These are phyloP conservation scores for Leptodermis oblonga DNA, from an alignment of 257 asterid genomes.

Conservation along the genomic window DNA sequence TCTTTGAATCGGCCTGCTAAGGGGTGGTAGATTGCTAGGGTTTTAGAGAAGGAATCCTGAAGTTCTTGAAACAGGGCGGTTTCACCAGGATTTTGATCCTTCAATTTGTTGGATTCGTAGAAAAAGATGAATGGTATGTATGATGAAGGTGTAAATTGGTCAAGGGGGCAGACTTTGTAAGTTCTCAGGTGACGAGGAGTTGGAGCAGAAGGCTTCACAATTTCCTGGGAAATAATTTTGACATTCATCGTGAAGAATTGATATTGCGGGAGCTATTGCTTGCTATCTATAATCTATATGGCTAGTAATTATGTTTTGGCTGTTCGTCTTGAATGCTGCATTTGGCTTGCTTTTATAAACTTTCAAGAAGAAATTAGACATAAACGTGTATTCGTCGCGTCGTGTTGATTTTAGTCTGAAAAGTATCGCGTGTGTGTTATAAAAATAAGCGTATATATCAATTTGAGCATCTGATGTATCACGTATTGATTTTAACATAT, in stretches of 20 bases:
- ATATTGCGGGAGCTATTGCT: not conserved
- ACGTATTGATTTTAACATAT: too few species aligned
- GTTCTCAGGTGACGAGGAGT: constrained; percentile 20
- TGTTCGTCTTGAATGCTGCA: too few species aligned
- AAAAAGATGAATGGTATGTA: constrained; percentile 25
- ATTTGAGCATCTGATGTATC: too few species aligned
- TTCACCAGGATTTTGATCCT: not conserved
- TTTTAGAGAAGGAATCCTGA: constrained; percentile 19
- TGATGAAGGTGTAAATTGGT: constrained; percentile 23
- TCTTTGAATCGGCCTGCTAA: constrained; percentile 25
- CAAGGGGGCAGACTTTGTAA: constrained; percentile 22
- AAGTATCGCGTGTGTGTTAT: too few species aligned
- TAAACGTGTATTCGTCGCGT: too few species aligned
- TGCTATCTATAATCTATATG: too few species aligned
- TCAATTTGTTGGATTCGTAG: constrained; percentile 1
- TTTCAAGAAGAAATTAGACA: too few species aligned
- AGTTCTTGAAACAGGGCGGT: not conserved
- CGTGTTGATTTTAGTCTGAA: too few species aligned
- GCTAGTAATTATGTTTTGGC: too few species aligned
- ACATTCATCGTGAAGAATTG: not conserved
- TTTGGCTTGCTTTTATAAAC: too few species aligned
- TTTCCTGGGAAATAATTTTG: constrained; percentile 14
- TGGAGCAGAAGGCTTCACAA: constrained; percentile 20
- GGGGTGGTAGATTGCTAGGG: constrained; percentile 25
- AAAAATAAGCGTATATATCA: too few species aligned